These are phyloP conservation scores for Lizonia empirigonia DNA, from an alignment of 2,329 filamentous ascomycete species.

Conservation along the genomic window DNA sequence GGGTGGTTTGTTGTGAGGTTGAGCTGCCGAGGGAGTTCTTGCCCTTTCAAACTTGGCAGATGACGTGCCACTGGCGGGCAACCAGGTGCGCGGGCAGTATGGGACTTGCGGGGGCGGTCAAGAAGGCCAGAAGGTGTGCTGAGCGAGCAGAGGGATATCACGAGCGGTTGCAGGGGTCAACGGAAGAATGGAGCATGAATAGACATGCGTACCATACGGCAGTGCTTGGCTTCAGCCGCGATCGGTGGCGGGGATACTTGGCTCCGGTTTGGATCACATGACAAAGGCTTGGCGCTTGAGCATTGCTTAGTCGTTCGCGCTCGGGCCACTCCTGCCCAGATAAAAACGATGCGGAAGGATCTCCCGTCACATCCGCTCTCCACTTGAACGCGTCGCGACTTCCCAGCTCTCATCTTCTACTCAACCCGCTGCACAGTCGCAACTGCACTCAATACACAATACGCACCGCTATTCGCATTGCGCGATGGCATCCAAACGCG, in stretches of 20 bases:
- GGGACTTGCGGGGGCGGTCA: constrained; percentile 1
- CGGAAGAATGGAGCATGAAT: constrained; percentile 29
- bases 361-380: neutral
- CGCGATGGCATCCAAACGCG: constrained; percentile 26
- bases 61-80: constrained; percentile 40
- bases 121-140: constrained; percentile 11
- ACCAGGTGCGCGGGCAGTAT: constrained; percentile 11
- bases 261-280: constrained; percentile 4
- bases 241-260: neutral
- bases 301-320: too few relatives aligned
- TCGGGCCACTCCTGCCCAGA: too few relatives aligned
- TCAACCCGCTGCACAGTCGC: neutral
- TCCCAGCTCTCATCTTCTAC: neutral
- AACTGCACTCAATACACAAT: neutral
- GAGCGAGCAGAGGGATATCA: constrained; percentile 21
- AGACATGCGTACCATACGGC: constrained; percentile 22
- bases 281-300: too few relatives aligned
- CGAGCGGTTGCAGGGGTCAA: constrained; percentile 26
- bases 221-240: constrained; percentile 15
- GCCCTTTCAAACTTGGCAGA: constrained; percentile 46
- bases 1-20: constrained; percentile 36
- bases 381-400: constrained; percentile 18
- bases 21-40: constrained; percentile 44
- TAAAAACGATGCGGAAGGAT: neutral
- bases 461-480: neutral